Evolutionary conservation across 331 rosid species (phyloP), one percentile per base, ranked within the genome.

Genomic region (Erythrophleum ivorense): DNA sequence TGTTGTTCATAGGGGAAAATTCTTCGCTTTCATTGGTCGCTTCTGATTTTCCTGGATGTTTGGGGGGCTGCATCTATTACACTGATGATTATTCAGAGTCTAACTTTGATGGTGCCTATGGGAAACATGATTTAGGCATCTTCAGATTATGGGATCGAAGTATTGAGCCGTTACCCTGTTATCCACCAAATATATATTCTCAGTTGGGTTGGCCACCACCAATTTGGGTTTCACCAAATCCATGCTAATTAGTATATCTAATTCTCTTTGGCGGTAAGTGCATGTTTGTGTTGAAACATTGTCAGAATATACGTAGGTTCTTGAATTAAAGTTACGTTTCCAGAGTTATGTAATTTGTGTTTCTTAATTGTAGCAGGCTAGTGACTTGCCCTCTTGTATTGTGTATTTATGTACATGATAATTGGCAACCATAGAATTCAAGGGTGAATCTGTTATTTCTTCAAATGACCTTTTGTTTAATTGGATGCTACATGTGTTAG

Each of bases 181-280:
- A 85, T 78, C 82, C 82, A 36, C 74, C 84, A 50, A 82, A 85
- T 80, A 84, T 86, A 0, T 76, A 57, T 55, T 77, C 84, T 50
- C 59, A 55, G n/a, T 78, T 80, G 1, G 86, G 84, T 45, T 84
- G 88, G 82, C 90, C 86, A 6, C 87, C 89, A 6, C 97, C 97
- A 0, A 76, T 93, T 33, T 93, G 98, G 98, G 77, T 94, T 67
- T 74, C 92, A 0, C 98, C 98, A 0, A 90, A 85, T 84, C 97
- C 97, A 0, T 88, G 88, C 69, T 90, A 34, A 84, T 50, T 16
- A 13, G 65, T 71, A 15, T 63, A 18, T 64, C 63, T 36, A 19
- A 49, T 55, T 55, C 62, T 55, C 29, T 55, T n/a, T 55, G 62
- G 62, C 21, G 59, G 52, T 64, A 66, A 80, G 75, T 45, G 41